Conservation (phyloP, 2,329 filamentous ascomycete genomes). For the Pseudogymnoascus sp. region DNA sequence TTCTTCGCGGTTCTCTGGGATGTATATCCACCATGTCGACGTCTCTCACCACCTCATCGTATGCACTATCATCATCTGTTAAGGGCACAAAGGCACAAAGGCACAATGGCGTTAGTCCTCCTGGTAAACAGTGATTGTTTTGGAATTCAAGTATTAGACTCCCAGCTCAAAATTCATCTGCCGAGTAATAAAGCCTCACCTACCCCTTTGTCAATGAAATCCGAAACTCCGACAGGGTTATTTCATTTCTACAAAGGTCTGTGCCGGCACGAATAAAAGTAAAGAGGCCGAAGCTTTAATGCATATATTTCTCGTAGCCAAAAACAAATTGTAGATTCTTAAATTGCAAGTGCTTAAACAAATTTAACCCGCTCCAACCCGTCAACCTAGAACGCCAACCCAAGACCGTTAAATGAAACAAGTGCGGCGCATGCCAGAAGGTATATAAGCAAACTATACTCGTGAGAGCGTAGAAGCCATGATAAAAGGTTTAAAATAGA, state of each 20-base stretch:
- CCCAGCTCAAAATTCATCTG: background rate
- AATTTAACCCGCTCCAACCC: background rate
- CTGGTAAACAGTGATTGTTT: background rate
- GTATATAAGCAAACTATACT: constrained; percentile 2
- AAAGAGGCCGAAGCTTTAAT: background rate
- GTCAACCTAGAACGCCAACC: background rate
- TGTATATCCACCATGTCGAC: background rate
- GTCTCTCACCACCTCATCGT: too few species aligned
- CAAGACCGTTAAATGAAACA: background rate
- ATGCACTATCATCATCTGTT: background rate
- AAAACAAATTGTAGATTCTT: background rate
- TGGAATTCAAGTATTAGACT: background rate
- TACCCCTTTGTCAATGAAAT: background rate
- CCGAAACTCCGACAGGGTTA: background rate
- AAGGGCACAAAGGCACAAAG: background rate
- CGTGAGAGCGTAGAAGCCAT: background rate
- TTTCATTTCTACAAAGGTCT: background rate
- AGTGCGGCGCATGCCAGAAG: background rate
- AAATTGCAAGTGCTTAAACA: background rate
- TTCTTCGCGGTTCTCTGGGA: too few species aligned
- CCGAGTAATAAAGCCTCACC: background rate
- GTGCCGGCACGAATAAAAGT: background rate
- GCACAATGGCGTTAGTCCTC: background rate
- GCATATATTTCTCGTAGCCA: background rate
- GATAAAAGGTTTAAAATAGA: constrained; percentile 2